Evolutionary conservation across 2,329 filamentous ascomycete genomes (phyloP).

Genomic region (Pseudogymnoascus sp.): DNA sequence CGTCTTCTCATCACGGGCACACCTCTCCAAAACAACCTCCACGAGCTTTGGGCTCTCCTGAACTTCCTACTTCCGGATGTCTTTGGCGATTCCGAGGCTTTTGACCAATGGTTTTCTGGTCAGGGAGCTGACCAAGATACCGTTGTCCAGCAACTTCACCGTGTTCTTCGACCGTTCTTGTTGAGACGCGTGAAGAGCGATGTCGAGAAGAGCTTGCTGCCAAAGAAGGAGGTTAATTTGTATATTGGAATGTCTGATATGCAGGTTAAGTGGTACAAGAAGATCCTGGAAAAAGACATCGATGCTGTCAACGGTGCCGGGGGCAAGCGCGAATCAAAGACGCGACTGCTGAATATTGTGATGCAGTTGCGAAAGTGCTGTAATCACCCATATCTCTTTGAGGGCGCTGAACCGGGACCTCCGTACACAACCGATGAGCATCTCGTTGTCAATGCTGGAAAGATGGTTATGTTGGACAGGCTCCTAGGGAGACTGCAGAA

Average conservation of each 20-base stretch:
- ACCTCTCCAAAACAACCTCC: conserved; percentile 93
- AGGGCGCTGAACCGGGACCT: conserved; percentile 92
- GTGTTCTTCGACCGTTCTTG: conserved; percentile 85
- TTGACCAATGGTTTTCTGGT: conserved; percentile 95
- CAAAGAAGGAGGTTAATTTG: conserved; percentile 95
- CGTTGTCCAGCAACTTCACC: conserved; percentile 91
- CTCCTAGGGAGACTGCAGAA: conserved; percentile 74
- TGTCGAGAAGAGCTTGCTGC: conserved; percentile 93
- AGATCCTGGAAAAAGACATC: conserved; percentile 98
- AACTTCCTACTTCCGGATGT: conserved; percentile 98
- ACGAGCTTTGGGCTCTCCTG: conserved; percentile 94
- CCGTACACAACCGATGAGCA: conserved; percentile 98
- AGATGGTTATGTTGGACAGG: conserved; percentile 96
- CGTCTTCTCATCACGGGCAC: conserved; percentile 93
- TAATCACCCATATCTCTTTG: conserved; percentile 96
- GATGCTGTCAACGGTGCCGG: conserved; percentile 96
- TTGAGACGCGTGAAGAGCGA: conserved; percentile 94
- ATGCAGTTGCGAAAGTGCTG: conserved; percentile 99
- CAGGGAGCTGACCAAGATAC: conserved; percentile 88
- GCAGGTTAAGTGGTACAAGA: conserved; percentile 99
- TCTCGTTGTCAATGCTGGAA: conserved; percentile 84
- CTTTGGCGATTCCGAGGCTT: conserved; percentile 92
- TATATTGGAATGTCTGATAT: conserved; percentile 99
- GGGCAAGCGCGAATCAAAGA: conserved; percentile 96
- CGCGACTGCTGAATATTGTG: conserved; percentile 91